Percentiles rank a stretch among this genome's conserved stretches.
These are phyloP conservation scores for Diplocarpon rosae DNA, from an alignment of 2,329 filamentous ascomycete species.

Conservation along the genomic window DNA sequence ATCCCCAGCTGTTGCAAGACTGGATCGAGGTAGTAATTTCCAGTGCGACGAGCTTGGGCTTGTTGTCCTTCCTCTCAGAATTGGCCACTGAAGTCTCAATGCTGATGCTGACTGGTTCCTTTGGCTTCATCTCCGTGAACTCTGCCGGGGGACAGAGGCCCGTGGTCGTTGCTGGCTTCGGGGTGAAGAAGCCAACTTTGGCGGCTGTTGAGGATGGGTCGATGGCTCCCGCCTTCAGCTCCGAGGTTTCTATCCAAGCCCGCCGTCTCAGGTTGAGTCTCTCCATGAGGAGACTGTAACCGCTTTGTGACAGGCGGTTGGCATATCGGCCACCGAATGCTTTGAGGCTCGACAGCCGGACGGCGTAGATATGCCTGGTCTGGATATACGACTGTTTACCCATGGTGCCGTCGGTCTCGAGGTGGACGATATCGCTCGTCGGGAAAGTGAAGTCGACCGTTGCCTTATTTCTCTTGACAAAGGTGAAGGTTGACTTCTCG, in stretches of 20 bases:
- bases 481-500: background rate
- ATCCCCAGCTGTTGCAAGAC: too few species aligned
- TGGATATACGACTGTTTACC: constrained; percentile 4
- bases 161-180: background rate
- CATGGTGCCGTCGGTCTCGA: constrained; percentile 2
- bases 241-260: background rate
- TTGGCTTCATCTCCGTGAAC: too few species aligned
- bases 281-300: constrained; percentile 1
- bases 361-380: constrained; percentile 1
- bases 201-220: background rate
- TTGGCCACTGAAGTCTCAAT: too few species aligned
- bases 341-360: background rate
- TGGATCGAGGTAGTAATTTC: too few species aligned
- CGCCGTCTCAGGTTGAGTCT: background rate
- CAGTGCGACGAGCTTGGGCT: too few species aligned
- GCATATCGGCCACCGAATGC: background rate
- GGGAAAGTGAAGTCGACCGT: background rate
- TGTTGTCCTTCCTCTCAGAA: too few species aligned
- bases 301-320: constrained; percentile 1
- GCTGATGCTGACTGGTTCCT: too few species aligned
- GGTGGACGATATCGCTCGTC: background rate
- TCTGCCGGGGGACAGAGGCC: too few species aligned
- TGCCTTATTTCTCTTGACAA: background rate
- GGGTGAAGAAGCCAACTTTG: background rate
- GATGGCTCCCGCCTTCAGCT: background rate